Conservation (phyloP, 148 eudicot genomes). For the Arctostaphylos glauca region DNA sequence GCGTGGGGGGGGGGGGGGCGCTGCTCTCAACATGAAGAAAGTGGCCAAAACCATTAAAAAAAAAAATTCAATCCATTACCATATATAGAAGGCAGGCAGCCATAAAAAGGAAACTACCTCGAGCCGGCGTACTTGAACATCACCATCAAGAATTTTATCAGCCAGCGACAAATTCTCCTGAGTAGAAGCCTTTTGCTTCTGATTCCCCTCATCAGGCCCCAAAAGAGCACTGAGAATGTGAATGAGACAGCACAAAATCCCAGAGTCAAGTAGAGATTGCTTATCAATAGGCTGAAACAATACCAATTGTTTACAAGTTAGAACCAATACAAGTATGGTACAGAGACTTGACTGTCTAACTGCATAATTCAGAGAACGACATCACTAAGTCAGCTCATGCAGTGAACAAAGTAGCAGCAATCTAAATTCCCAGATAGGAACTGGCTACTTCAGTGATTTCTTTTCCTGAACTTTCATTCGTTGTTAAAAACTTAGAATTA, state of each 20-base stretch:
- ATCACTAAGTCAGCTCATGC: background rate
- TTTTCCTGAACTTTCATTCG: background rate
- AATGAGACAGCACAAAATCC: constrained; percentile 90
- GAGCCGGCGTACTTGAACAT: constrained; percentile 52
- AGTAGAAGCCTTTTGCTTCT: constrained; percentile 30
- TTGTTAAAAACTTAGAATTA: background rate
- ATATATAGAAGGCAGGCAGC: background rate
- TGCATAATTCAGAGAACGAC: constrained; percentile 1
- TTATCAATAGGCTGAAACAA: constrained; percentile 79
- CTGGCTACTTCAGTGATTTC: background rate
- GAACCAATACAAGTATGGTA: background rate
- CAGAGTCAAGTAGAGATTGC: constrained; percentile 97
- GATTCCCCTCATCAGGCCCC: constrained; percentile 50
- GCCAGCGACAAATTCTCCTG: constrained; percentile 21
- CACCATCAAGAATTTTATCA: constrained; percentile 31
- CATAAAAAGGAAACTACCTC: constrained; percentile 50
- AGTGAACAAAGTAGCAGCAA: constrained; percentile 2
- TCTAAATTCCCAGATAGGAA: background rate
- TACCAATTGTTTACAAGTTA: constrained; percentile 8
- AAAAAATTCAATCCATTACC: background rate
- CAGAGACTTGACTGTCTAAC: background rate
- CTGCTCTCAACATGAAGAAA: background rate
- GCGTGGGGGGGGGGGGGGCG: background rate
- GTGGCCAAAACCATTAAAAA: constrained; percentile 6
- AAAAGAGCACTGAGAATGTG: constrained; percentile 82